Conservation (phyloP, 2,329 filamentous ascomycete genomes). For the Pyrenochaeta sp. region DNA sequence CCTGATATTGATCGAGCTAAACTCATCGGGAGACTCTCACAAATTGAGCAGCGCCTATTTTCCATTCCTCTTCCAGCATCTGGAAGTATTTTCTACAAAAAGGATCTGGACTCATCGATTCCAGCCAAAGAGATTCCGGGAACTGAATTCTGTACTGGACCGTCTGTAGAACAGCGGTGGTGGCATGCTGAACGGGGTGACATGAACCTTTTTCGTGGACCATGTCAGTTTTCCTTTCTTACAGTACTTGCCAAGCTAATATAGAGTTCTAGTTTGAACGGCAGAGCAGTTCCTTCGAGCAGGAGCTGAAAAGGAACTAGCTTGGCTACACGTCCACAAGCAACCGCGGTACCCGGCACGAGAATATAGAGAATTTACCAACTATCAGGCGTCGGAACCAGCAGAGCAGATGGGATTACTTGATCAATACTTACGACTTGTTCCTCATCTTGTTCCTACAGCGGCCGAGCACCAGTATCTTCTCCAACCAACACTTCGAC, state of each 20-base stretch:
- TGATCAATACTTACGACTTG: conserved; percentile 22
- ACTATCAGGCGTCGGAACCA: conserved; percentile 32
- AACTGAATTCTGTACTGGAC: conserved; percentile 30
- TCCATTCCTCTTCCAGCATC: conserved; percentile 23
- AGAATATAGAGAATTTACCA: conserved; percentile 28
- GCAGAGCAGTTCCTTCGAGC: conserved; percentile 16
- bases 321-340: conserved; percentile 30
- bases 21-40: no score
- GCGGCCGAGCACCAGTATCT: conserved; percentile 19
- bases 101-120: conserved; percentile 11
- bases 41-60: no score
- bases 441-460: conserved; percentile 30
- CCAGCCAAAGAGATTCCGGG: conserved; percentile 19
- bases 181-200: conserved; percentile 27
- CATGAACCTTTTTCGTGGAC: conserved; percentile 30
- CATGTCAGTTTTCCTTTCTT: conserved; percentile 24
- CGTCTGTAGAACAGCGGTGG: conserved; percentile 24
- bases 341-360: conserved; percentile 26
- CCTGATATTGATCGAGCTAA: no score
- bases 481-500: conserved; percentile 36
- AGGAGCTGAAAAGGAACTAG: conserved; percentile 34
- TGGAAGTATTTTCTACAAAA: conserved; percentile 35
- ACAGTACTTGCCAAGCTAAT: neutral
- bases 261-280: neutral
- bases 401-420: conserved; percentile 23